These are phyloP conservation scores for Penicillium nordicum DNA, from an alignment of 2,329 filamentous ascomycete genomes.

Conservation along the genomic window DNA sequence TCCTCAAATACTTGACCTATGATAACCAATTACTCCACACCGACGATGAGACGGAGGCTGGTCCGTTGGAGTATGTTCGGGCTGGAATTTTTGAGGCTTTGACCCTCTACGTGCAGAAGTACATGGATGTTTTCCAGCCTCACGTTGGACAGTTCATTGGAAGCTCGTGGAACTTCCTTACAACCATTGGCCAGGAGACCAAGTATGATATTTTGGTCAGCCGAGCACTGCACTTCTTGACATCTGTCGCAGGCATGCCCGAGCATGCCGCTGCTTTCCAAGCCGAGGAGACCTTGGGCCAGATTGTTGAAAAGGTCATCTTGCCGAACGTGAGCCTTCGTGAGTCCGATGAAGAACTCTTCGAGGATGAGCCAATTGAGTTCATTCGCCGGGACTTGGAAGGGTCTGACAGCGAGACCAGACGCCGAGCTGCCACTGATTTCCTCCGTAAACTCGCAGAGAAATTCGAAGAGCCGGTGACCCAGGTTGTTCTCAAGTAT, in stretches of 20 bases:
- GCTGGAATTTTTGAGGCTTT: constrained; percentile 90
- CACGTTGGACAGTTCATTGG: constrained; percentile 81
- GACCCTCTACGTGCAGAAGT: constrained; percentile 89
- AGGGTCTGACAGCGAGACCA: constrained; percentile 91
- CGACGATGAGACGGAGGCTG: constrained; percentile 84
- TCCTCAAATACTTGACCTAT: constrained; percentile 92
- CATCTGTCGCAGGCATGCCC: constrained; percentile 74
- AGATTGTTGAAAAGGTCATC: constrained; percentile 94
- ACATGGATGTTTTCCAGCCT: constrained; percentile 84
- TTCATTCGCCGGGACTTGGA: constrained; percentile 94
- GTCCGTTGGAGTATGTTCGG: constrained; percentile 79
- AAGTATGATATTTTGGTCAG: constrained; percentile 95
- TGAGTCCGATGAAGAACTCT: constrained; percentile 91
- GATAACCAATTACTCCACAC: constrained; percentile 78
- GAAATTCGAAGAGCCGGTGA: constrained; percentile 82
- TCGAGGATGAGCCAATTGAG: constrained; percentile 98
- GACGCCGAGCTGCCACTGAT: constrained; percentile 87
- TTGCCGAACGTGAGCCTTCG: constrained; percentile 87
- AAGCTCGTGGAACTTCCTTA: constrained; percentile 87
- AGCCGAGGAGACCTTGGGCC: constrained; percentile 70
- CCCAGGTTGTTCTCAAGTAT: constrained; percentile 80
- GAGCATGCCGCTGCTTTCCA: constrained; percentile 84
- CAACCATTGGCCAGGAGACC: constrained; percentile 77
- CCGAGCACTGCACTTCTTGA: constrained; percentile 91
- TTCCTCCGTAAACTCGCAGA: constrained; percentile 87